phyloP scores from a whole-genome alignment of 1,284 basidiomycete genomes.

The Microbotryum saponariae region DNA sequence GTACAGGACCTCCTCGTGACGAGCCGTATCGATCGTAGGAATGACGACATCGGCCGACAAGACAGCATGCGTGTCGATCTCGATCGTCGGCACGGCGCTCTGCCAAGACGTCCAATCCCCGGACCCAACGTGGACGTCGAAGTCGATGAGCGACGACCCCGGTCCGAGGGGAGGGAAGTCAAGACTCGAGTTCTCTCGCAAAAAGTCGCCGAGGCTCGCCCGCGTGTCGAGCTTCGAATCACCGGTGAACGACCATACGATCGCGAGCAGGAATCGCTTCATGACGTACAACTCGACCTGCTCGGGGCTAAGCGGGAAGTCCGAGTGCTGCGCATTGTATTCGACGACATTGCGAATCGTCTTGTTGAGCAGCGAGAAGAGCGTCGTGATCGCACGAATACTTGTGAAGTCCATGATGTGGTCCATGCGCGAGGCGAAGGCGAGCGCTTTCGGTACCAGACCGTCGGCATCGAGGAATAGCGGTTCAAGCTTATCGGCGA shows the following conservation, averaged over 20 bases:
- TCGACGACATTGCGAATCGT: slow-evolving; percentile 87
- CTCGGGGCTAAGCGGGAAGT: slow-evolving; percentile 81
- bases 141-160: slow-evolving; percentile 87
- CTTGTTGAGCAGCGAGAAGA: slow-evolving; percentile 97
- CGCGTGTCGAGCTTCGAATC: slow-evolving; percentile 86
- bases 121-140: slow-evolving; percentile 76
- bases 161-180: slow-evolving; percentile 65
- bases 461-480: slow-evolving; percentile 70
- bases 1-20: slow-evolving; percentile 96
- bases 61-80: slow-evolving; percentile 93
- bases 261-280: slow-evolving; percentile 80
- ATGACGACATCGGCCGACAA: slow-evolving; percentile 94
- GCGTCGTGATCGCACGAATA: slow-evolving; percentile 83
- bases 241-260: slow-evolving; percentile 97
- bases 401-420: slow-evolving; percentile 99
- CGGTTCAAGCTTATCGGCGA: slow-evolving; percentile 67
- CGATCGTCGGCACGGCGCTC: slow-evolving; percentile 81
- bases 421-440: slow-evolving; percentile 70
- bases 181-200: slow-evolving; percentile 76
- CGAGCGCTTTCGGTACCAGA: slow-evolving; percentile 69
- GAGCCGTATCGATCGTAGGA: slow-evolving; percentile 95
- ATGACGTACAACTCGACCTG: slow-evolving; percentile 82
- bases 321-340: slow-evolving; percentile 88
- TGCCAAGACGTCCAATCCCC: slow-evolving; percentile 93
- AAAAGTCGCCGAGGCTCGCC: slow-evolving; percentile 80